These are phyloP conservation scores for Skeletonema marinoi DNA, from an alignment of 108 stramenopile genomes.

Conservation along the genomic window DNA sequence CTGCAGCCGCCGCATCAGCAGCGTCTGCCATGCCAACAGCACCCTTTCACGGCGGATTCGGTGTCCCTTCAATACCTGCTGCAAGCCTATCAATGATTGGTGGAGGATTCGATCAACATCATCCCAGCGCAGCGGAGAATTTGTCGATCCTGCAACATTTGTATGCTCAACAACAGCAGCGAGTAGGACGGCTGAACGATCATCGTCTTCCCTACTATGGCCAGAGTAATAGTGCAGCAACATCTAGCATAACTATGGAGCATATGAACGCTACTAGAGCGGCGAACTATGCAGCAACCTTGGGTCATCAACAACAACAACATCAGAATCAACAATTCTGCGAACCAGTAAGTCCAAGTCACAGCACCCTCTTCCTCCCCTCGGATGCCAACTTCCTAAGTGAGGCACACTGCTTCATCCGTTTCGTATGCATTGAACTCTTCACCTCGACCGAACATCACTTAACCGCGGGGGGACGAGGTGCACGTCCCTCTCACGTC, in stretches of 20 bases:
- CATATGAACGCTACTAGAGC: not conserved
- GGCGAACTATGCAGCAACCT: not conserved
- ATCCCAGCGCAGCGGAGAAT: not conserved
- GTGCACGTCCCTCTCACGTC: slow-evolving; percentile 12
- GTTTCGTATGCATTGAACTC: slow-evolving; percentile 12
- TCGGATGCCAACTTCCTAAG: not conserved
- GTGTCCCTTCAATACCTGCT: not conserved
- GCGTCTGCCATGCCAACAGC: not conserved
- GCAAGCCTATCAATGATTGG: not conserved
- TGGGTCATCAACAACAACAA: not conserved
- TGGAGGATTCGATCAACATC: not conserved
- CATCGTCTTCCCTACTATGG: not conserved
- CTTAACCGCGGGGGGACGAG: not conserved
- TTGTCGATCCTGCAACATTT: not conserved
- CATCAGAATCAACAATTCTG: not conserved
- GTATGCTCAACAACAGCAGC: not conserved
- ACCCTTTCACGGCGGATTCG: not conserved
- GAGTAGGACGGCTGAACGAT: not conserved
- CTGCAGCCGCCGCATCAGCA: not conserved
- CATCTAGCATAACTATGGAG: not conserved
- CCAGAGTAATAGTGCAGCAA: no score
- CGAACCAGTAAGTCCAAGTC: not conserved
- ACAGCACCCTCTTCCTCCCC: not conserved
- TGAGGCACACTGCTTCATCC: slow-evolving; percentile 4
- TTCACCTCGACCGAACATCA: not conserved